Evolutionary conservation across 306 rosid genomes (phyloP).

Genomic region (Morella rubra): DNA sequence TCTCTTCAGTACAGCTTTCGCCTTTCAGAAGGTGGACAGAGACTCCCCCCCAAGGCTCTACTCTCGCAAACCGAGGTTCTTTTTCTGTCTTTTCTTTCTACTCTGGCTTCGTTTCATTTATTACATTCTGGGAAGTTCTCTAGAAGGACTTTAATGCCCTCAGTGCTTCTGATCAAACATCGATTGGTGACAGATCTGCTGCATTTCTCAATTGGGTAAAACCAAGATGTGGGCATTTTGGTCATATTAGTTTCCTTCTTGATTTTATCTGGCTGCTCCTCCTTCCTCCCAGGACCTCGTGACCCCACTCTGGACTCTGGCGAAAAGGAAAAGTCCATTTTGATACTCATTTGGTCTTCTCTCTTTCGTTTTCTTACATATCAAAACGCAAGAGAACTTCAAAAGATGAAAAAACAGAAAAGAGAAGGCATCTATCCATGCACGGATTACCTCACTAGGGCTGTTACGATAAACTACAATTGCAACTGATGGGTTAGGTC

Average conservation of each 20-base stretch:
- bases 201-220: slow-evolving; percentile 20
- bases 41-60: slow-evolving; percentile 14
- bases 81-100: neutral
- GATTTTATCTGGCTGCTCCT: neutral
- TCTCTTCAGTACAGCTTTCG: neutral
- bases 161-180: slow-evolving; percentile 3
- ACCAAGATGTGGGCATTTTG: slow-evolving; percentile 30
- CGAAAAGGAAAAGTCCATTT: neutral
- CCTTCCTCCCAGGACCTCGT: neutral
- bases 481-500: no score
- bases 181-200: slow-evolving; percentile 18
- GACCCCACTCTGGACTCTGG: slow-evolving; percentile 1
- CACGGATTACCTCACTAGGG: no score
- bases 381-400: no score
- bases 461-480: no score
- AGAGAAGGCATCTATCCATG: no score
- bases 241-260: slow-evolving; percentile 11
- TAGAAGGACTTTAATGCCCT: slow-evolving; percentile 22
- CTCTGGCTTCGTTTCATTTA: neutral
- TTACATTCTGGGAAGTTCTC: slow-evolving; percentile 6
- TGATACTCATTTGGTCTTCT: no score
- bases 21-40: neutral
- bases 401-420: no score
- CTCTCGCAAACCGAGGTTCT: slow-evolving; percentile 18
- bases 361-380: no score